Evolutionary conservation across 2,329 filamentous ascomycete species (phyloP).

Genomic region (Diaporthe vexans): DNA sequence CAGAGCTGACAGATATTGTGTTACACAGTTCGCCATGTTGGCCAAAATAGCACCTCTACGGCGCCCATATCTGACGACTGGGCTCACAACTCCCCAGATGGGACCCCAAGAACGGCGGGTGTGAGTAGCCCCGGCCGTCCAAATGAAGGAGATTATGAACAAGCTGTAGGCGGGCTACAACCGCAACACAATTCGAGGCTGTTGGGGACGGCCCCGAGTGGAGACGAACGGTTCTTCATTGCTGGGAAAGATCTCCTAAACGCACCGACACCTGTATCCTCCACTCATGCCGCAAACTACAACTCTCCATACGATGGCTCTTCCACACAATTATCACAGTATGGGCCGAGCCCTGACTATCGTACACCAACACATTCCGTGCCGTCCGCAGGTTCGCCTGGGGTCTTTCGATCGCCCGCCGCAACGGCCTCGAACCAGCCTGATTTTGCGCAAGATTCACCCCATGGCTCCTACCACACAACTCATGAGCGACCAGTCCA

Average conservation of each 20-base stretch:
- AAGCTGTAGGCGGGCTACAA: background rate
- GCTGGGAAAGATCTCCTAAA: slow-evolving; percentile 24
- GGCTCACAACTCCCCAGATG: background rate
- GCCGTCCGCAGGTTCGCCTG: background rate
- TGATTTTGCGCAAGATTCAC: background rate
- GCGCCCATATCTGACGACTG: background rate
- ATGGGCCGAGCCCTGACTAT: slow-evolving; percentile 5
- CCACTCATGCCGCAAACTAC: slow-evolving; percentile 3
- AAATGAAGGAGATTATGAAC: background rate
- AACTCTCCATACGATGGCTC: slow-evolving; percentile 16
- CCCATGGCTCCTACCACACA: background rate
- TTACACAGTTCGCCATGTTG: slow-evolving; percentile 5
- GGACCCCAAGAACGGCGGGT: background rate
- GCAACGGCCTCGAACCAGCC: background rate
- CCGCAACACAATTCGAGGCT: background rate
- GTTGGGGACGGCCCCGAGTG: background rate
- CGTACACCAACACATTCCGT: slow-evolving; percentile 6
- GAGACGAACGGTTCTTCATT: slow-evolving; percentile 11
- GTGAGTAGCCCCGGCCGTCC: background rate
- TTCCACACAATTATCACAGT: slow-evolving; percentile 13
- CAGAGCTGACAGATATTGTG: background rate
- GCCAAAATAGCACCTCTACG: slow-evolving; percentile 5
- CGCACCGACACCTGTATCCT: background rate
- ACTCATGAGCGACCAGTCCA: background rate
- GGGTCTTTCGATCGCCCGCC: background rate